phyloP scores from a whole-genome alignment of 768 basidiomycete genomes.

The Pleurotus sapidus region DNA sequence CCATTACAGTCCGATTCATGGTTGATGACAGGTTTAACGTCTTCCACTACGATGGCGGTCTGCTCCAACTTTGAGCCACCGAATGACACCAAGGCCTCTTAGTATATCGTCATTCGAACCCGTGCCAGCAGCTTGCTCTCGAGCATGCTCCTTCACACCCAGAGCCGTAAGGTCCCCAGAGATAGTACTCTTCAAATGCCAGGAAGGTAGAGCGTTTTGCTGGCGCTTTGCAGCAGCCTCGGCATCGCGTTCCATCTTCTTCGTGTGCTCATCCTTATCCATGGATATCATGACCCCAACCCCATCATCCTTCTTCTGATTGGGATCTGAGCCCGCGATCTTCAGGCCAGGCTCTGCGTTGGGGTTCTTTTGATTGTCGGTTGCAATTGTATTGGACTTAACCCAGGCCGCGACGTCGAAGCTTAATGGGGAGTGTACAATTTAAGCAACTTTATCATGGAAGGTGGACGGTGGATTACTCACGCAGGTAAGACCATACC shows the following conservation, averaged over 20 bases:
- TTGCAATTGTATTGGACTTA: conserved; percentile 64
- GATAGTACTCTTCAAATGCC: conserved; percentile 96
- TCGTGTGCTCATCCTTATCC: conserved; percentile 83
- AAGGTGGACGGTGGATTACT: conserved; percentile 23
- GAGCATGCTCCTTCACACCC: conserved; percentile 71
- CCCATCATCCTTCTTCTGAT: conserved; percentile 61
- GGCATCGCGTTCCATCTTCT: conserved; percentile 69
- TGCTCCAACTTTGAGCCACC: conserved; percentile 28
- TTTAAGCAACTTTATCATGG: neutral
- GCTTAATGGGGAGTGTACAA: conserved; percentile 31
- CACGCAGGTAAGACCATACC: conserved; percentile 82
- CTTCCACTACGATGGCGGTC: conserved; percentile 17
- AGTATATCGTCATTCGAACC: conserved; percentile 71
- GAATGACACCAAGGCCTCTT: conserved; percentile 61
- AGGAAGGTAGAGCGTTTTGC: conserved; percentile 90
- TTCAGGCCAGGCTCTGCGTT: conserved; percentile 58
- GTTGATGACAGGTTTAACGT: conserved; percentile 43
- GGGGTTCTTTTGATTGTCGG: conserved; percentile 55
- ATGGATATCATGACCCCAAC: conserved; percentile 85
- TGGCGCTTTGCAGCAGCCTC: conserved; percentile 83
- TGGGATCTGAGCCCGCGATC: conserved; percentile 66
- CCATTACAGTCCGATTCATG: conserved; percentile 62
- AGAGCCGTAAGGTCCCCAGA: conserved; percentile 88
- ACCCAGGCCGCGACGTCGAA: conserved; percentile 86
- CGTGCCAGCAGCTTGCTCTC: conserved; percentile 36